Base-by-base conservation (phyloP, 129 eudicot genomes). In the Tagetes erecta region DNA sequence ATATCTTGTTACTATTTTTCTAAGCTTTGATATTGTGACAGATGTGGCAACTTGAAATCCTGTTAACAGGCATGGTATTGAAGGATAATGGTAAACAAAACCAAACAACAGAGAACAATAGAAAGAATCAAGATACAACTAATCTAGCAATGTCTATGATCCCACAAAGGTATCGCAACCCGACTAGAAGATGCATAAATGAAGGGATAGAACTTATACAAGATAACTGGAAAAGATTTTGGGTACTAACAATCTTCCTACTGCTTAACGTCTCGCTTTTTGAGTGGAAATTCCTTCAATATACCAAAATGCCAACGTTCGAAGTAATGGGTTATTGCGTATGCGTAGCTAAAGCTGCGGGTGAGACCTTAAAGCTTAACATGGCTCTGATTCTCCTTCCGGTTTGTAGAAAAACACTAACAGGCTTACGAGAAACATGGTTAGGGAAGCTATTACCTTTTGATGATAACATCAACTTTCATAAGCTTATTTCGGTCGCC, bases 31-130 rank as follows among this genome's bases (percentile, higher is more conserved):
- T 64, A 57, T 13, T 65, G 67, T 57, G 62, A 72, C 92, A 95
- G 97, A 86, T 95, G 83, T 95, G 99, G 99, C 99, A 95, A 87
- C 97, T 95, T 6, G 97, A 95, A 84, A 81, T 89, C 50, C 70
- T 95, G 57, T 79, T 95, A 59, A 88, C 86, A 34, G 99, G 92
- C 40, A 83, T 87, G 92, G 92, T 87, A 14, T 74, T 92, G 3
- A 69, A 81, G 62, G 53, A 47, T 8, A 74, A 46, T 49, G 70
- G 47, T 3, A 76, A 63, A 5, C 3, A 63, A 20, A 79, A 65
- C 74, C 78, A 68, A 6, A 57, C 30, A 79, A 12, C 64, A 65
- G 68, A 45, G 58, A 72, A 53, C 5, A 72, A n/a, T 10, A 51
- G 51, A 38, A 49, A 58, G 6, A 33, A 65, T 41, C 75, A 75